These are phyloP conservation scores for Jatropha podagrica DNA, from an alignment of 441 rosid species.

Conservation along the genomic window DNA sequence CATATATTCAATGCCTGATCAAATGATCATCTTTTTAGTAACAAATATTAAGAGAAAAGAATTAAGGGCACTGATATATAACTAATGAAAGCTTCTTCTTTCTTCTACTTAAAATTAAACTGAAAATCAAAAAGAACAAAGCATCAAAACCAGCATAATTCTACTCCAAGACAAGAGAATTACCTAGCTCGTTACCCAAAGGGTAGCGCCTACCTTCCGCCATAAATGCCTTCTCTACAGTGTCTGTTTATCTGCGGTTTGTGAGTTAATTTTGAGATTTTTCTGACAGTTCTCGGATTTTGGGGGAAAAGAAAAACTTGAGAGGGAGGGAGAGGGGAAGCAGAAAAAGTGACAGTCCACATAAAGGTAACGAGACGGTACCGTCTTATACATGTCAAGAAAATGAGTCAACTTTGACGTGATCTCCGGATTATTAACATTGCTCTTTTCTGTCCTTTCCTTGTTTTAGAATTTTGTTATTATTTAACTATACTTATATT, in stretches of 20 bases:
- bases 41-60: not conserved
- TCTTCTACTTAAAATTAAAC: not conserved
- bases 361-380: no score
- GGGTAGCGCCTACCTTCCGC: not conserved
- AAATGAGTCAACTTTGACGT: no score
- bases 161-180: not conserved
- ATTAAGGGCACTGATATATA: not conserved
- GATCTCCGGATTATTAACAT: no score
- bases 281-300: not conserved
- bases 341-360: not conserved
- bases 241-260: not conserved
- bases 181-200: conserved; percentile 1
- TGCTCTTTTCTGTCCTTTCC: no score
- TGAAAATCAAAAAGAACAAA: not conserved
- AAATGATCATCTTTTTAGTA: not conserved
- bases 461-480: no score
- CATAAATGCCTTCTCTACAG: not conserved
- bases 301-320: not conserved
- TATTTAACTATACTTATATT: no score
- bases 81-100: not conserved
- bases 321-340: not conserved
- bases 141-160: not conserved
- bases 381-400: no score
- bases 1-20: no score
- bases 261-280: no score